These are phyloP conservation scores for Ogataea polymorpha DNA, from an alignment of 805 yeast genomes.

Conservation along the genomic window DNA sequence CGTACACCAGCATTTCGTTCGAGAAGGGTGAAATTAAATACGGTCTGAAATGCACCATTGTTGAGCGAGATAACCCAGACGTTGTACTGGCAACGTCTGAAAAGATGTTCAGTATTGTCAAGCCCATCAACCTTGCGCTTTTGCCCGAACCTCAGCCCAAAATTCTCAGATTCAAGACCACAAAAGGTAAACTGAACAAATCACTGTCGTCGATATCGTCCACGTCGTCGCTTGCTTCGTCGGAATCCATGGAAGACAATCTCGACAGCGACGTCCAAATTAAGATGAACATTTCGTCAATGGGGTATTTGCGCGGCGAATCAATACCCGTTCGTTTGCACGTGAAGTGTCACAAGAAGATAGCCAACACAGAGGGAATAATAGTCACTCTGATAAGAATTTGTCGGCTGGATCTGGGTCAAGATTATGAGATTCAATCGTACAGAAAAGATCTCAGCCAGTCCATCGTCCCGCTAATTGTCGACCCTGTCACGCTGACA, in stretches of 20 bases:
- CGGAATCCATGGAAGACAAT: slow-evolving; percentile 22
- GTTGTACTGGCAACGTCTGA: slow-evolving; percentile 46
- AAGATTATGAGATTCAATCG: slow-evolving; percentile 61
- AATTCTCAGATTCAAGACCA: slow-evolving; percentile 56
- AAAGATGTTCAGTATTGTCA: slow-evolving; percentile 54
- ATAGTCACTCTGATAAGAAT: slow-evolving; percentile 78
- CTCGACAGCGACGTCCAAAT: slow-evolving; percentile 25
- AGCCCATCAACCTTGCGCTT: slow-evolving; percentile 70
- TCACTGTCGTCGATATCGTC: slow-evolving; percentile 42
- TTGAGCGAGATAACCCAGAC: slow-evolving; percentile 22
- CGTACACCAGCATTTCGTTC: slow-evolving; percentile 73
- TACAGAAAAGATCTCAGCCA: slow-evolving; percentile 84
- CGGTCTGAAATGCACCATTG: slow-evolving; percentile 39
- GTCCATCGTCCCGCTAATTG: slow-evolving; percentile 67
- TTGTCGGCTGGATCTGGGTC: slow-evolving; percentile 61
- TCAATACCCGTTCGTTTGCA: slow-evolving; percentile 65
- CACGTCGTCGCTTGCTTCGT: slow-evolving; percentile 41
- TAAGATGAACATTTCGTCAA: slow-evolving; percentile 46
- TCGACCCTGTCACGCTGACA: slow-evolving; percentile 62
- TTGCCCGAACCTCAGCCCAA: slow-evolving; percentile 69
- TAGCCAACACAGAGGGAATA: slow-evolving; percentile 68
- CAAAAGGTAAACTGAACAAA: slow-evolving; percentile 34
- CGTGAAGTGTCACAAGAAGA: slow-evolving; percentile 66
- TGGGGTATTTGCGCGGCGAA: slow-evolving; percentile 82
- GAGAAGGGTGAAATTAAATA: slow-evolving; percentile 84